Evolutionary conservation across 768 basidiomycete species (phyloP), one percentile per base, ranked within the genome.

Genomic region (Gloeostereum incarnatum): DNA sequence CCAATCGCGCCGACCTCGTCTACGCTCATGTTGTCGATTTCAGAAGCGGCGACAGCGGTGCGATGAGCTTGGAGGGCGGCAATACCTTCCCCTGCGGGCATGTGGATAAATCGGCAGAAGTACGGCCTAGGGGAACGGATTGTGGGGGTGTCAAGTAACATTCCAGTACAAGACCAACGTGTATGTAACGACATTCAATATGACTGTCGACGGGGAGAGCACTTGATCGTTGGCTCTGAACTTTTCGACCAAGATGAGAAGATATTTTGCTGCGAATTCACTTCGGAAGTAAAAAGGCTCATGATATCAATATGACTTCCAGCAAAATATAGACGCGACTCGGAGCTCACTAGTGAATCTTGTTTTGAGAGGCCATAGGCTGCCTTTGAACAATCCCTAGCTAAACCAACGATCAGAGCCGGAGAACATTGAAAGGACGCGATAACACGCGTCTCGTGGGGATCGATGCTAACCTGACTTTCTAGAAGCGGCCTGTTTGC

Each of bases 221-320:
- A 49, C 48, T 11, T 49, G 49, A 2, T 47, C 27, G 17, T 49
- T 51, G 16, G 44, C 38, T 36, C 49, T 53, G 37, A 53, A 65
- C 38, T 54, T 50, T 14, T 53, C 50, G 3, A 56, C 51, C 17
- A 68, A 41, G 13, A 43, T 49, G 7, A 61, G 61, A 10, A 63
- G 49, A 47, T 63, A 56, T 42, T 55, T 64, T 23, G 67, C 66
- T 18, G 63, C 59, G 36, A 65, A 47, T 51, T 59, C 53, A 31
- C 55, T 61, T 25, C 6, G 22, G 35, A 25, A 14, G 2, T 20
- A 16, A 5, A 18, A 25, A 30, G 10, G 37, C 5, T 14, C 14
- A 14, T 2, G 34, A 38, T 18, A 9, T 35, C 13, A 22, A 24
- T 24, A 14, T 16, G 6, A 20, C 16, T 23, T 9, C n/a, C n/a